Evolutionary conservation across 768 basidiomycete genomes (phyloP).

Genomic region (Floccularia luteovirens): DNA sequence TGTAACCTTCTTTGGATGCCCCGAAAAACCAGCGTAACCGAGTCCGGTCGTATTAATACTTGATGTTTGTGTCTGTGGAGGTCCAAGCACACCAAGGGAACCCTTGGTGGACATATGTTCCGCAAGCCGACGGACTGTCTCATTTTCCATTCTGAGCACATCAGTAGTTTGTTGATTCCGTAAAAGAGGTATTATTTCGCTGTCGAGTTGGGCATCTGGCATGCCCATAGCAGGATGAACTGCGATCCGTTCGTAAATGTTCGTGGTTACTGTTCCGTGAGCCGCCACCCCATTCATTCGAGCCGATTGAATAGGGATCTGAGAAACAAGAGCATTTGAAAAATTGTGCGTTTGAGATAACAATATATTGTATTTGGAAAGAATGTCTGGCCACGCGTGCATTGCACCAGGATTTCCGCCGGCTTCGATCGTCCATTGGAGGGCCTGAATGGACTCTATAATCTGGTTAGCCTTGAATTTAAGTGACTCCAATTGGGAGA

Average conservation of each 20-base stretch:
- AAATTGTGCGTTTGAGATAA: constrained; percentile 79
- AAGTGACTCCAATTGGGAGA: constrained; percentile 69
- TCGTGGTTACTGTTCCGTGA: constrained; percentile 15
- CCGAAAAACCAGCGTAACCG: constrained; percentile 11
- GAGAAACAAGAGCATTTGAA: constrained; percentile 49
- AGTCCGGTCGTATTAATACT: constrained; percentile 8
- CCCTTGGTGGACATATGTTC: constrained; percentile 60
- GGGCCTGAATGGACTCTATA: constrained; percentile 62
- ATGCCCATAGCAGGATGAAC: constrained; percentile 55
- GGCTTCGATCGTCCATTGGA: constrained; percentile 58
- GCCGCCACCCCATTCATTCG: constrained; percentile 7
- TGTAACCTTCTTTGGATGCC: constrained; percentile 30
- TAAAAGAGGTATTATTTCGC: constrained; percentile 64
- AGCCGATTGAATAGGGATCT: constrained; percentile 17
- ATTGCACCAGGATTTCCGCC: constrained; percentile 50
- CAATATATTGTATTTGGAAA: constrained; percentile 80
- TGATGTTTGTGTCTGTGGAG: constrained; percentile 20
- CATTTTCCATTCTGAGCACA: constrained; percentile 64
- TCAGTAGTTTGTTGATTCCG: constrained; percentile 77
- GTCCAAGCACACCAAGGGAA: constrained; percentile 39
- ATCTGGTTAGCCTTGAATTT: constrained; percentile 74
- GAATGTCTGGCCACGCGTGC: constrained; percentile 81
- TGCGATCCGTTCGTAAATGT: constrained; percentile 58
- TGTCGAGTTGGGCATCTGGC: constrained; percentile 63
- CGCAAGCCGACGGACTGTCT: constrained; percentile 61